A percentile compares a stretch with the other conserved stretches of the same genome.
Conservation (phyloP, 805 yeast genomes). For the Metschnikowia anglica region DNA sequence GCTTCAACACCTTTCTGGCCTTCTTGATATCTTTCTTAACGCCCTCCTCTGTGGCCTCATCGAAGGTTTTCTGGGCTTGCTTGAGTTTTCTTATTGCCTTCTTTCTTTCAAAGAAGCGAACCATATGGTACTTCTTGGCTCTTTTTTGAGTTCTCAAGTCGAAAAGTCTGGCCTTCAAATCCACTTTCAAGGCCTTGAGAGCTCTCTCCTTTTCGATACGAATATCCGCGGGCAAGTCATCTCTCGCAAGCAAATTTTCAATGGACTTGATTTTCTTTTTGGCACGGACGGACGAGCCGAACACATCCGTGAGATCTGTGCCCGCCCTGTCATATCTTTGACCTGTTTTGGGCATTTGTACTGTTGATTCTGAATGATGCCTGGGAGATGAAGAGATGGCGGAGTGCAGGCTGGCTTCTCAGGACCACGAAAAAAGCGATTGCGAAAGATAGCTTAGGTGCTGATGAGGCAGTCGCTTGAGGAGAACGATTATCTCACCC, state of each 20-base stretch:
- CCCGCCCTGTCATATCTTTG: constrained; percentile 13
- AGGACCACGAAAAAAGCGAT: constrained; percentile 1
- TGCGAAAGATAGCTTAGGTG: too few relatives aligned
- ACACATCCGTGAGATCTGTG: constrained; percentile 20
- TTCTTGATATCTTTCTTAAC: constrained; percentile 41
- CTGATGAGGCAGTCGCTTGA: too few relatives aligned
- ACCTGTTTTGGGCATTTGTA: constrained; percentile 13
- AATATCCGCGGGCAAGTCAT: constrained; percentile 60
- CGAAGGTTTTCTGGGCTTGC: constrained; percentile 41
- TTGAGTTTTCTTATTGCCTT: constrained; percentile 76
- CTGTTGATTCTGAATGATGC: background rate
- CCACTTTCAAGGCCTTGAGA: constrained; percentile 59
- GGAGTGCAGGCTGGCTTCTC: constrained; percentile 5
- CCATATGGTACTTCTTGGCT: constrained; percentile 85
- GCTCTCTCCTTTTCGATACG: constrained; percentile 75
- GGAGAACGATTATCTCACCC: too few relatives aligned
- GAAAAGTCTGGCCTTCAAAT: constrained; percentile 50
- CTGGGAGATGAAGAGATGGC: constrained; percentile 12
- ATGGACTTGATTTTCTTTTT: constrained; percentile 87
- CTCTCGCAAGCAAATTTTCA: constrained; percentile 64
- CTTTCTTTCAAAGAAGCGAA: constrained; percentile 85
- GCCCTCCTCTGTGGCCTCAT: constrained; percentile 34
- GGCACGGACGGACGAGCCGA: constrained; percentile 33
- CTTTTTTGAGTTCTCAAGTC: constrained; percentile 47
- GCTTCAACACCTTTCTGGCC: constrained; percentile 50